Evolutionary conservation across 169 alveolate genomes (phyloP).

Genomic region (Fabrea salina): DNA sequence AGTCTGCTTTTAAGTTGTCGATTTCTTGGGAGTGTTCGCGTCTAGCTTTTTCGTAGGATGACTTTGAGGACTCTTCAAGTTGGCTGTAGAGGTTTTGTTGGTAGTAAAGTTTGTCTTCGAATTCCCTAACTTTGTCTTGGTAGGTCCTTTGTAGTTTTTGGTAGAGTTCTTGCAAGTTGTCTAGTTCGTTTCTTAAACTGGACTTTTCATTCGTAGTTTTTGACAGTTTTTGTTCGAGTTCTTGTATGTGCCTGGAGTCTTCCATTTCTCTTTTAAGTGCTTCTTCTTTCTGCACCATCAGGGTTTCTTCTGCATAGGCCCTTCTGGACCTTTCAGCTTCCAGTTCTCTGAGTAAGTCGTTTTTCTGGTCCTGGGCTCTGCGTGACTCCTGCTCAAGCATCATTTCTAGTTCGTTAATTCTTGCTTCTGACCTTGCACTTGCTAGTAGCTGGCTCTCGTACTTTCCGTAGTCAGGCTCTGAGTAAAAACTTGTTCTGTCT

Average conservation of each 20-base stretch:
- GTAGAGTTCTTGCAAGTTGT: slow-evolving; percentile 10
- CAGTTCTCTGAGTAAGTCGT: slow-evolving; percentile 23
- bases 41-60: not conserved
- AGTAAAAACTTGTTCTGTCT: not conserved
- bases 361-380: slow-evolving; percentile 21
- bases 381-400: not conserved
- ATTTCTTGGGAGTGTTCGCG: not conserved
- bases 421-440: slow-evolving; percentile 1
- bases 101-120: slow-evolving; percentile 21
- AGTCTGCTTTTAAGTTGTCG: not conserved
- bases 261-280: slow-evolving; percentile 22
- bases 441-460: slow-evolving; percentile 19
- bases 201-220: not conserved
- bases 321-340: slow-evolving; percentile 16
- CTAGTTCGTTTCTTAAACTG: not conserved
- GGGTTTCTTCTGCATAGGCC: slow-evolving; percentile 16
- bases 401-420: slow-evolving; percentile 25
- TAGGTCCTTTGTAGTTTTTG: not conserved
- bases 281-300: slow-evolving; percentile 29
- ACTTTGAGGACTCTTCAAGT: not conserved
- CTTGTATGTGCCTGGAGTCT: slow-evolving; percentile 6
- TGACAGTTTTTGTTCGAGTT: slow-evolving; percentile 18
- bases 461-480: not conserved
- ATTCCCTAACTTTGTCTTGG: not conserved
- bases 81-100: not conserved